Percentiles rank a stretch among this genome's conserved stretches.
Evolutionary conservation across 139 green algal genomes (phyloP).

Genomic region (Micractinium conductrix): DNA sequence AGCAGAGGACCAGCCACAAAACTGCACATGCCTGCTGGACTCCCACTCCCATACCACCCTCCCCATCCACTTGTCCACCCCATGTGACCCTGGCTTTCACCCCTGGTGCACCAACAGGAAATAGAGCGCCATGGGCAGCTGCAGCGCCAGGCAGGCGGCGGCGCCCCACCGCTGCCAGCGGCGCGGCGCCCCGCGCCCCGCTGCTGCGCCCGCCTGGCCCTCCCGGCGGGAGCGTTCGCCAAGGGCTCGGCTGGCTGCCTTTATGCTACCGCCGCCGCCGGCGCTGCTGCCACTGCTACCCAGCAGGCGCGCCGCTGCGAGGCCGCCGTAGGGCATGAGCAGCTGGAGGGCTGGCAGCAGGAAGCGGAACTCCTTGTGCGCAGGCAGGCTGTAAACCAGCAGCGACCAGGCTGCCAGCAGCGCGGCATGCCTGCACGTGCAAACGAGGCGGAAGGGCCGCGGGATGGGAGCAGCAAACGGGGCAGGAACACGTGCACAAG

Average conservation of each 20-base stretch:
- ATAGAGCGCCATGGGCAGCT: slow-evolving; percentile 44
- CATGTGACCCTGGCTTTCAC: background rate
- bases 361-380: slow-evolving; percentile 72
- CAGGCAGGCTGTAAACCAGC: slow-evolving; percentile 53
- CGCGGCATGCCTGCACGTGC: slow-evolving; percentile 4
- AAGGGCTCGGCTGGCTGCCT: too few species aligned
- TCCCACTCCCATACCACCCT: background rate
- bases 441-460: background rate
- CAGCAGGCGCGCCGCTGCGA: background rate
- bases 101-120: slow-evolving; percentile 57
- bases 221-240: too few species aligned
- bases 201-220: background rate
- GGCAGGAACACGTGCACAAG: background rate
- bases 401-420: slow-evolving; percentile 35
- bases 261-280: too few species aligned
- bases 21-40: background rate
- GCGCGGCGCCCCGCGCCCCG: background rate
- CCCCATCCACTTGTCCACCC: too few species aligned
- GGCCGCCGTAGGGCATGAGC: slow-evolving; percentile 51
- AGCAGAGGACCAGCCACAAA: background rate
- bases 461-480: background rate
- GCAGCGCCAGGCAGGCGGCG: slow-evolving; percentile 26
- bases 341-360: slow-evolving; percentile 60
- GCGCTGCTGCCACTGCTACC: background rate
- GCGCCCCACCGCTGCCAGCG: slow-evolving; percentile 2